These are phyloP conservation scores for Sugiyamaella chiloensis DNA, from an alignment of 805 yeast species.

Conservation along the genomic window DNA sequence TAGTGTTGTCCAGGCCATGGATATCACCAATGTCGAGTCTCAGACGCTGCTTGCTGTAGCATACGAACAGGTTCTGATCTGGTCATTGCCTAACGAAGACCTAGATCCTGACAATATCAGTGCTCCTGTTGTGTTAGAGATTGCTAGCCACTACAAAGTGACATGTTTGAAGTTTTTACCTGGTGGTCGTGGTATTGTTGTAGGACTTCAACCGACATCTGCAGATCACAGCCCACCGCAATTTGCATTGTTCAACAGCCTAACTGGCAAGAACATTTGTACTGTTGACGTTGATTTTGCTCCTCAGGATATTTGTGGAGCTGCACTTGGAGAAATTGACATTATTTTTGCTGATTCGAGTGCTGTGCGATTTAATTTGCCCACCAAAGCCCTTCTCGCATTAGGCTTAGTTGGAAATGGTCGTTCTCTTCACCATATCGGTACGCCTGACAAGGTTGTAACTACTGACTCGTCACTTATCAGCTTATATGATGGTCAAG, in stretches of 20 bases:
- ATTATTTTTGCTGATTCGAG: background rate
- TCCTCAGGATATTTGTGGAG: background rate
- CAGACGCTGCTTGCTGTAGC: slow-evolving; percentile 10
- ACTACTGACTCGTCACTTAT: background rate
- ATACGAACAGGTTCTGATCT: slow-evolving; percentile 1
- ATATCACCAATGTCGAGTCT: background rate
- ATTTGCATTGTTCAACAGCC: background rate
- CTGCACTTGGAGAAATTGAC: background rate
- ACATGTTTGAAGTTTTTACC: slow-evolving; percentile 6
- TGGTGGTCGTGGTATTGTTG: background rate
- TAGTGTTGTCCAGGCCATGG: background rate
- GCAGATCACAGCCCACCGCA: background rate
- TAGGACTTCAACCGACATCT: background rate
- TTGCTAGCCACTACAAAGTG: background rate
- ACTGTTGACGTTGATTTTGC: background rate
- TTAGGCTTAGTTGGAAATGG: background rate
- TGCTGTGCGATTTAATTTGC: background rate
- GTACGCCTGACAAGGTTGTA: background rate
- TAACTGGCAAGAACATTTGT: background rate
- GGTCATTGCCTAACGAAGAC: slow-evolving; percentile 3
- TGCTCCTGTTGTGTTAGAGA: background rate
- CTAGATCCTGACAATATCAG: slow-evolving; percentile 2
- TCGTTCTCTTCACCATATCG: background rate
- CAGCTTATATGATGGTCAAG: background rate
- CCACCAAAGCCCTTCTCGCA: background rate